Percentiles rank a stretch among this genome's conserved stretches.
These are phyloP conservation scores for Teunomyces lycoperdinae DNA, from an alignment of 805 yeast species.

Conservation along the genomic window DNA sequence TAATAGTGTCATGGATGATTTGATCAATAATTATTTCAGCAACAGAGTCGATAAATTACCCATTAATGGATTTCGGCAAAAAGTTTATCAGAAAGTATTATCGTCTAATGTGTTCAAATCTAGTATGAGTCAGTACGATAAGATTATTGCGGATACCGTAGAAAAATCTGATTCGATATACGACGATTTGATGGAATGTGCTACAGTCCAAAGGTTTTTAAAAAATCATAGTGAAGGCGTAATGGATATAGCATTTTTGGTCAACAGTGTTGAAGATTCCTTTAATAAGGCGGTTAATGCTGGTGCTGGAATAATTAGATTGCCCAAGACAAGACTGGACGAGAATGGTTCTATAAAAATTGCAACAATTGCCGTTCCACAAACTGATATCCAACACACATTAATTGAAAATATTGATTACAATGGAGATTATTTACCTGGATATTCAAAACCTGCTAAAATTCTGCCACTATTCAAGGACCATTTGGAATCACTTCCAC, in stretches of 20 bases:
- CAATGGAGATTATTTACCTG: slow-evolving; percentile 52
- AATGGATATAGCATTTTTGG: slow-evolving; percentile 71
- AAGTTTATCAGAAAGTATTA: slow-evolving; percentile 12
- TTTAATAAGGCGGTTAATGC: slow-evolving; percentile 45
- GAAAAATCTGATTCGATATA: slow-evolving; percentile 14
- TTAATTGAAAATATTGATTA: slow-evolving; percentile 49
- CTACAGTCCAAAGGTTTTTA: slow-evolving; percentile 23
- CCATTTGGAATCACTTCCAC: slow-evolving; percentile 20
- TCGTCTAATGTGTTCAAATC: slow-evolving; percentile 11
- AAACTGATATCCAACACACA: slow-evolving; percentile 70
- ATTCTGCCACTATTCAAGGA: slow-evolving; percentile 1
- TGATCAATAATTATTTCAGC: slow-evolving; percentile 44
- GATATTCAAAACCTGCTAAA: slow-evolving; percentile 24
- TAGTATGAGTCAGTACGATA: slow-evolving; percentile 8
- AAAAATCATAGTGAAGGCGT: slow-evolving; percentile 72
- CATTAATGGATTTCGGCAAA: slow-evolving; percentile 6
- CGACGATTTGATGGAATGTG: slow-evolving; percentile 16
- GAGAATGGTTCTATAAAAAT: slow-evolving; percentile 46
- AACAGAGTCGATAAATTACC: slow-evolving; percentile 12
- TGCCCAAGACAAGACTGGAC: slow-evolving; percentile 36
- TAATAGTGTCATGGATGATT: slow-evolving; percentile 11
- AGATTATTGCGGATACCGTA: slow-evolving; percentile 12
- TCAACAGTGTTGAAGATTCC: slow-evolving; percentile 45
- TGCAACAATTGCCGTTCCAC: slow-evolving; percentile 45
- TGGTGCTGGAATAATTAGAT: slow-evolving; percentile 47